Evolutionary conservation across 192 early-diverging fungal genomes (phyloP), one percentile per base, ranked within the genome.

Genomic region (Entophlyctis luteolus): DNA sequence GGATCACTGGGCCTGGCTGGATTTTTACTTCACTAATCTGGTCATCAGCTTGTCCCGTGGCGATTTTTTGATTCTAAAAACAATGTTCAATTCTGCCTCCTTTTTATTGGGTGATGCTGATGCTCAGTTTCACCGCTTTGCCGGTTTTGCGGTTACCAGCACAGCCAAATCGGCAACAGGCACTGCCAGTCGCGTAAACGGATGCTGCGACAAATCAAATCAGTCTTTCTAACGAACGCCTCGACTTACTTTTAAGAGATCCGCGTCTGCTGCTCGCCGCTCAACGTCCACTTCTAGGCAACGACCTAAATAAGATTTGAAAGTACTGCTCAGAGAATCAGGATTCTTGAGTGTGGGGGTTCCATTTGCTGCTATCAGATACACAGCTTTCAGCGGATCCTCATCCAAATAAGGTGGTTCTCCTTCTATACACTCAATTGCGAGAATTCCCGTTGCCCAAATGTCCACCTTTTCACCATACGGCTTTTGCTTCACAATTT

Each of bases 361-460:
- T 25, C 95, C 95, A 42, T 91, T 96, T 22, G 93, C 94, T 2
- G 92, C 93, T 74, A 85, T 81, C 31, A 84, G 65, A 74, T 84
- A 84, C 36, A 86, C 65, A 3, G 80, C 76, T 46, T 87, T 80
- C 16, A 96, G 75, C 3, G 95, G 95, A 50, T 95, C 89, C 69
- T 95, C 93, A 59, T 98, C 88, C 45, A 98, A 74, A 76, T 98
- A 98, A 20, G 95, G 95, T 55, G 95, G 95, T 68, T 98, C 92
- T 8, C 93, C 93, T 75, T 98, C 95, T 37, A 96, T 75, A 92
- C 96, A 96, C 75, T 98, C 95, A 53, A 98, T 95, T n/a, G 90
- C 89, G 89, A 97, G 91, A 75, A 97, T 95, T 4, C 95, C 95
- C 22, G 94, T 73, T 18, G 93, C 93, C 95, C 95, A 98, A 37